A percentile compares a stretch with the other conserved stretches of the same genome.
Evolutionary conservation across 345 rosid genomes (phyloP).

Genomic region (Brassica nigra): DNA sequence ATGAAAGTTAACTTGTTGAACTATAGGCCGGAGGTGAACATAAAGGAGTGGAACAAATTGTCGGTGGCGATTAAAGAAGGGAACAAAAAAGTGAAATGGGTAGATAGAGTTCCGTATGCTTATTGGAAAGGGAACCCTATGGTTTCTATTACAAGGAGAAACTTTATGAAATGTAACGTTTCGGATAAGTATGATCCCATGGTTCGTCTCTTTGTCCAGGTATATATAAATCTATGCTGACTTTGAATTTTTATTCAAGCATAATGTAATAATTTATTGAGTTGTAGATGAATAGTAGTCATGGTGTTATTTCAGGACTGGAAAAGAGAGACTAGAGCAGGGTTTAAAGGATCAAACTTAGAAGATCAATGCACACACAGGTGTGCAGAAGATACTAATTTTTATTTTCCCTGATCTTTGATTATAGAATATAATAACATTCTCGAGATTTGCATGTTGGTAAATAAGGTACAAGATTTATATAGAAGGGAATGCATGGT

Average conservation of each 20-base stretch:
- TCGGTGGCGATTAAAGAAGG: conserved; percentile 51
- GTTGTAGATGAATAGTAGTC: neutral
- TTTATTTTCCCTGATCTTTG: neutral
- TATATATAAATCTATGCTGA: neutral
- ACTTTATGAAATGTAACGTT: conserved; percentile 59
- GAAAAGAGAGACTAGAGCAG: conserved; percentile 41
- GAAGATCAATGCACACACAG: conserved; percentile 64
- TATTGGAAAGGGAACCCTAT: conserved; percentile 72
- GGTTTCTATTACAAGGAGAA: conserved; percentile 43
- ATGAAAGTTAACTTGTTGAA: neutral
- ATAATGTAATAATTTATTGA: neutral
- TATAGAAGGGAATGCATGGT: conserved; percentile 57
- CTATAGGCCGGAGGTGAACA: conserved; percentile 60
- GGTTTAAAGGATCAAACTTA: conserved; percentile 48
- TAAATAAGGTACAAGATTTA: conserved; percentile 51
- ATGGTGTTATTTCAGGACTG: conserved; percentile 44
- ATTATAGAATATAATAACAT: neutral
- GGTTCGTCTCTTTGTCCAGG: conserved; percentile 50
- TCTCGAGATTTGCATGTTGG: neutral
- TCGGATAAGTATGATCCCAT: conserved; percentile 47
- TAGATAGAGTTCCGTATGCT: conserved; percentile 62
- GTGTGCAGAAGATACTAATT: conserved; percentile 9
- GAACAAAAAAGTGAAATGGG: conserved; percentile 56
- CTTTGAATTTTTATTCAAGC: neutral
- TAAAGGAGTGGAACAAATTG: conserved; percentile 62